Percentiles rank a stretch among this genome's conserved stretches.
phyloP scores from a whole-genome alignment of 1,284 basidiomycete genomes.

The Cryptococcus floricola region DNA sequence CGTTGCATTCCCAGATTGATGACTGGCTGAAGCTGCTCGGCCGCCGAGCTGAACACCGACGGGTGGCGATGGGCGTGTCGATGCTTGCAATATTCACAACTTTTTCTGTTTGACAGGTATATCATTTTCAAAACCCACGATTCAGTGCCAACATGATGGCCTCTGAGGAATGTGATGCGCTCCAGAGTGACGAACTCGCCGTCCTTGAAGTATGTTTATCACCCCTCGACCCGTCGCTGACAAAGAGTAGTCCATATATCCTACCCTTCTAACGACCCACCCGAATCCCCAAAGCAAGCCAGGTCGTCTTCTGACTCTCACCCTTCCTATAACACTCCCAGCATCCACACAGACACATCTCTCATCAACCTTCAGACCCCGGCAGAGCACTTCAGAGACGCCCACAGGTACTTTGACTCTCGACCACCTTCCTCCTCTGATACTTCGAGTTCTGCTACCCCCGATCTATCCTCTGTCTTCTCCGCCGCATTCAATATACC shows the following conservation, averaged over 20 bases:
- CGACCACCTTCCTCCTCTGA: conserved; percentile 35
- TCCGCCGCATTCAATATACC: conserved; percentile 15
- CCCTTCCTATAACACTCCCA: conserved; percentile 29
- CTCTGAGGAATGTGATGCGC: conserved; percentile 4
- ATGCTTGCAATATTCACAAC: too few species aligned
- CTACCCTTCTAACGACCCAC: conserved; percentile 16
- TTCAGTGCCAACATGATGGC: too few species aligned
- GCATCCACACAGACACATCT: conserved; percentile 3
- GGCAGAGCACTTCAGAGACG: conserved; percentile 1
- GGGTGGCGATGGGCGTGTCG: too few species aligned
- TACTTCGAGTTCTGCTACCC: conserved; percentile 23
- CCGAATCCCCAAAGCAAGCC: conserved; percentile 12
- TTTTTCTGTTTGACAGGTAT: too few species aligned
- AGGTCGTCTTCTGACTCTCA: conserved; percentile 17
- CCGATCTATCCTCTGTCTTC: conserved; percentile 23
- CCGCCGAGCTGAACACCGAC: too few species aligned
- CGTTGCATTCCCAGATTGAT: too few species aligned
- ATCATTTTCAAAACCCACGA: too few species aligned
- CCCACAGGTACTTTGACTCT: conserved; percentile 13
- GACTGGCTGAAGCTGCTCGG: too few species aligned
- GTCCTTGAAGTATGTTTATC: conserved; percentile 29
- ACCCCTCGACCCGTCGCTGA: neutral
- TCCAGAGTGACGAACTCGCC: conserved; percentile 35
- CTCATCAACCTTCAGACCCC: neutral
- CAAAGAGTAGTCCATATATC: conserved; percentile 37